Percentiles rank a stretch among this genome's conserved stretches.
Evolutionary conservation across 202 grass and related monocot species (phyloP).

Genomic region (Carex arenaria): DNA sequence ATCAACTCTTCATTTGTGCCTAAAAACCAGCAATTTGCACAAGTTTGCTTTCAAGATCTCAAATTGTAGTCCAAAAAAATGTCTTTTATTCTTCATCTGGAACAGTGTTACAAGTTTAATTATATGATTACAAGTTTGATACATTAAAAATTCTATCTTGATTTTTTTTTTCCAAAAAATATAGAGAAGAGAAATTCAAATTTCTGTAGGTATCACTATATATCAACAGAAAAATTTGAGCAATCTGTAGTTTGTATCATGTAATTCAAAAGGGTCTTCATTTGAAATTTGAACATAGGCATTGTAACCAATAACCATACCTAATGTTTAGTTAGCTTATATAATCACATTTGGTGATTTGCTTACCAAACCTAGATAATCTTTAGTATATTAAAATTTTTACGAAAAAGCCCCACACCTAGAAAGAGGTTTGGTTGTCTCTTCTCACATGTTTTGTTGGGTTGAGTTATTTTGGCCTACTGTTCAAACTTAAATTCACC

Average conservation of each 20-base stretch:
- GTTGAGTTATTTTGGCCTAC: neutral
- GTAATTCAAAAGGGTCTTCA: neutral
- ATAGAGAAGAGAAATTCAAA: neutral
- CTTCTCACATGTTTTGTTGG: slow-evolving; percentile 26
- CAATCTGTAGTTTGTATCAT: neutral
- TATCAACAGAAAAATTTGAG: neutral
- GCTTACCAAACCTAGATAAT: neutral
- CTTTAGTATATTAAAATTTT: slow-evolving; percentile 8
- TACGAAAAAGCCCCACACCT: slow-evolving; percentile 12
- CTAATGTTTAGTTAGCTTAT: neutral
- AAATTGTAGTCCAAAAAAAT: neutral
- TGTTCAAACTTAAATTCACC: neutral
- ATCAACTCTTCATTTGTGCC: neutral
- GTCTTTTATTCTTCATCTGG: neutral
- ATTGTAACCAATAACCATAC: neutral
- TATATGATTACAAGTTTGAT: neutral
- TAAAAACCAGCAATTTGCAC: neutral
- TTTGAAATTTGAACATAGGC: neutral
- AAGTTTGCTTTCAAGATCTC: neutral
- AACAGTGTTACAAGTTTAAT: neutral
- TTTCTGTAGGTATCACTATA: too few relatives aligned
- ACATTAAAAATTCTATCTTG: neutral
- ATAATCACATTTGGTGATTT: slow-evolving; percentile 8
- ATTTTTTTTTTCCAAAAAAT: neutral
- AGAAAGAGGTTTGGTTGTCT: slow-evolving; percentile 10